Evolutionary conservation across 352 stramenopile genomes (phyloP), one percentile per base, ranked within the genome.

Genomic region (Globisporangium abappressorium): DNA sequence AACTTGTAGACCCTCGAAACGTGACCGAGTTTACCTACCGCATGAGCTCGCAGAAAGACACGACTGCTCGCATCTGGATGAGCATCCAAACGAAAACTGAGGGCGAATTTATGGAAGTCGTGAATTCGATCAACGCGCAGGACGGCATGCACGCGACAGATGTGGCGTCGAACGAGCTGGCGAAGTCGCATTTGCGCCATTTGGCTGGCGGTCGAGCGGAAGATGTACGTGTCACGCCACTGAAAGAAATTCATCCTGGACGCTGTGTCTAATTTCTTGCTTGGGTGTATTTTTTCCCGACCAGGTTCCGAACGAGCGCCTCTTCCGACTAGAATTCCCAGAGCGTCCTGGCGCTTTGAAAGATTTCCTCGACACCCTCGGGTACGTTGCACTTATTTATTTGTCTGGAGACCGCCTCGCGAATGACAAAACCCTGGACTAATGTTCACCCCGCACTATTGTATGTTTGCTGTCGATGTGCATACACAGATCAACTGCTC

Each of bases 11-110:
- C 65, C 86, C 86, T 24, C 73, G 84, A 66, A 94, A 94, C 38
- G 81, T 96, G 65, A 99, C 98, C 15, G 98, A 99, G 82, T 99
- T 99, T 71, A 98, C 93, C 6, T 99, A 99, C 79, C 86, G 97
- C 65, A 93, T 98, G 78, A 81, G 81, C 65, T 89, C 79, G 5
- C 76, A 95, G 56, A 68, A 76, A 18, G 83, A 92, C 63, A 78
- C 78, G 5, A 74, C 87, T 51, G 96, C 97, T 5, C 93, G 96
- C 66, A 96, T 99, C 47, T 97, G 98, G 65, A 90, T 99, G 74
- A 98, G 93, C 62, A 98, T 99, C 66, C 96, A 99, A 71, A 97
- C 94, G 14, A 84, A 94, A 65, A 81, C 76, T 2, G 84, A 83
- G 34, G 61, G 76, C 22, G 79, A 95, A 47, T 87, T 91, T 57